Conservation (phyloP, 2,329 filamentous ascomycete genomes). For the Cytospora leucostoma region DNA sequence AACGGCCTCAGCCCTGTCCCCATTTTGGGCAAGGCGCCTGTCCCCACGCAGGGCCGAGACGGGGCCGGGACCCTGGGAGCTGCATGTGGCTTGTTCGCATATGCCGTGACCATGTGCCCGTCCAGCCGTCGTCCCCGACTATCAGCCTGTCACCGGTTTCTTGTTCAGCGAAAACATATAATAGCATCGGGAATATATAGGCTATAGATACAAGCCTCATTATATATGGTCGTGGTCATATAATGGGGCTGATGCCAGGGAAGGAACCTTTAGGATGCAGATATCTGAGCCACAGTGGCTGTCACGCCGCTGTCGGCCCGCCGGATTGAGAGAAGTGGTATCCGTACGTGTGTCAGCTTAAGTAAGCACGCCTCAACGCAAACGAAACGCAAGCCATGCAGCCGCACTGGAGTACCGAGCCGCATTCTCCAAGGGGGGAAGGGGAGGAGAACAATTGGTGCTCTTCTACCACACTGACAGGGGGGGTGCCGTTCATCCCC, state of each 20-base stretch:
- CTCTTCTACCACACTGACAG: neutral
- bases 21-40: constrained; percentile 8
- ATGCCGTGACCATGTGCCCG: neutral
- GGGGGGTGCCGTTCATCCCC: neutral
- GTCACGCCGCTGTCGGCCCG: no score
- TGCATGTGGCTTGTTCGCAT: neutral
- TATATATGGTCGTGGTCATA: no score
- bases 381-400: neutral
- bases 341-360: no score
- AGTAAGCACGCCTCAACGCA: neutral
- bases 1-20: constrained; percentile 29
- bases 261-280: no score
- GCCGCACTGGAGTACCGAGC: constrained; percentile 16
- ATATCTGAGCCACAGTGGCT: no score
- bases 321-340: no score
- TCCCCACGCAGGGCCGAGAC: constrained; percentile 13
- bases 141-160: neutral
- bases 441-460: neutral
- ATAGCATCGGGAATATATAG: no score
- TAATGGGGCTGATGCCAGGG: no score
- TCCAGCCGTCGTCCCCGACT: neutral
- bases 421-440: neutral
- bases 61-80: constrained; percentile 17
- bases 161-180: no score
- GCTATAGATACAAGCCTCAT: no score